Evolutionary conservation across 1,284 basidiomycete genomes (phyloP).

Genomic region (Cryptococcus sp.): DNA sequence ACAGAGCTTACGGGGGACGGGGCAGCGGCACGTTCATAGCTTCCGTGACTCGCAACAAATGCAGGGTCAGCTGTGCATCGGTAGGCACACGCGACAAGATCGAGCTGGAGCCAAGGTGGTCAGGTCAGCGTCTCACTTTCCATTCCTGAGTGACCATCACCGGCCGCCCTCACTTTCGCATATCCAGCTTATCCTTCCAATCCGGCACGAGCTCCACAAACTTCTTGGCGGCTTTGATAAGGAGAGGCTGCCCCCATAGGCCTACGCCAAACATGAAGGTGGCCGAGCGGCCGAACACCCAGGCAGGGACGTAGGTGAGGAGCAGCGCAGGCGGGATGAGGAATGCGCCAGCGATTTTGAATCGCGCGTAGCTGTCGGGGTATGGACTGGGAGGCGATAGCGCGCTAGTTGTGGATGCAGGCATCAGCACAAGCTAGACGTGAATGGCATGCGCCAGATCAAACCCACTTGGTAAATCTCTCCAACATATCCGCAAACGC

Average conservation of each 20-base stretch:
- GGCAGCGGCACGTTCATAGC: constrained; percentile 43
- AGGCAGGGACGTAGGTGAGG: constrained; percentile 51
- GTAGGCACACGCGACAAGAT: constrained; percentile 57
- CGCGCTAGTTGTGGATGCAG: constrained; percentile 29
- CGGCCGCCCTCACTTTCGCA: constrained; percentile 49
- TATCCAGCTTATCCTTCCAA: constrained; percentile 53
- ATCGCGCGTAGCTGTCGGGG: constrained; percentile 47
- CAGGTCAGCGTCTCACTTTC: background rate
- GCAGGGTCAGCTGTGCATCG: constrained; percentile 58
- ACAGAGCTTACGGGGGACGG: constrained; percentile 39
- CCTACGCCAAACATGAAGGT: constrained; percentile 54
- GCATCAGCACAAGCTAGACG: background rate
- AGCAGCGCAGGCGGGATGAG: constrained; percentile 47
- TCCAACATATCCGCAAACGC: constrained; percentile 49
- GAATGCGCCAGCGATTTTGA: constrained; percentile 49
- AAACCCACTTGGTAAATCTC: constrained; percentile 48
- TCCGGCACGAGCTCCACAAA: constrained; percentile 53
- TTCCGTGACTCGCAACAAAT: constrained; percentile 56
- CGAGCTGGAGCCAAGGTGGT: constrained; percentile 41
- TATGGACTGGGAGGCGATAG: constrained; percentile 48
- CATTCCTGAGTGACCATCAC: background rate
- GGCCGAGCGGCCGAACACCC: constrained; percentile 51
- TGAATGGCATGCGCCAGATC: background rate
- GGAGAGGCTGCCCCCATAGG: constrained; percentile 57
- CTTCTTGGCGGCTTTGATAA: constrained; percentile 49